phyloP scores from a whole-genome alignment of 805 yeast species.

The Candida golubevii region DNA sequence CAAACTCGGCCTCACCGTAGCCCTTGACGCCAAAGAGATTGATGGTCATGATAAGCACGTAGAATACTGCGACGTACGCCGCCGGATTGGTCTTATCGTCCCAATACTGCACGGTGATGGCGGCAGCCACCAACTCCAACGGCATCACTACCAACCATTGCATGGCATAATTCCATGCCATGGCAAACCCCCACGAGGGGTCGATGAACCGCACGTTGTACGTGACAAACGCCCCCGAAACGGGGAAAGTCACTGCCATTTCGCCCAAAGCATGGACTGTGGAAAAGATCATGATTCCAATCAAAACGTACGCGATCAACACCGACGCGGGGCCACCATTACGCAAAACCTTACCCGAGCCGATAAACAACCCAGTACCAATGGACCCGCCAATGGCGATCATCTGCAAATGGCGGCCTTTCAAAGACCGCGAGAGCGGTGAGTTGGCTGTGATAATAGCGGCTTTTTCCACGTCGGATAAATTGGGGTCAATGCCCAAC shows the following conservation, averaged over 20 bases:
- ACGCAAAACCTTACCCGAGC: conserved; percentile 52
- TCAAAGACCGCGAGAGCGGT: conserved; percentile 53
- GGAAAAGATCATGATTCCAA: conserved; percentile 54
- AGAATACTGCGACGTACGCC: conserved; percentile 55
- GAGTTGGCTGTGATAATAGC: conserved; percentile 49
- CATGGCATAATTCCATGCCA: conserved; percentile 33
- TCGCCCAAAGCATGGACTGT: conserved; percentile 66
- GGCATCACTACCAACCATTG: conserved; percentile 37
- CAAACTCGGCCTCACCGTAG: conserved; percentile 66
- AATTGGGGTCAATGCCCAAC: conserved; percentile 40
- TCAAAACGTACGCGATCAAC: conserved; percentile 53
- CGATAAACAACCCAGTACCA: conserved; percentile 67
- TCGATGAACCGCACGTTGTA: conserved; percentile 21
- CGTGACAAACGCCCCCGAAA: conserved; percentile 25
- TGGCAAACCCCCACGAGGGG: conserved; percentile 24
- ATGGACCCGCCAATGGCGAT: conserved; percentile 66
- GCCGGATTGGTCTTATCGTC: conserved; percentile 44
- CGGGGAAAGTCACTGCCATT: conserved; percentile 47
- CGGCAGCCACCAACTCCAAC: conserved; percentile 34
- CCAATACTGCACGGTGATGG: conserved; percentile 44
- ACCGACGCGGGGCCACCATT: conserved; percentile 63
- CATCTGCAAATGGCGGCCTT: conserved; percentile 59
- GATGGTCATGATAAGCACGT: conserved; percentile 44
- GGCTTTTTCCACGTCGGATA: conserved; percentile 41
- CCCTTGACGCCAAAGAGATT: conserved; percentile 62